Evolutionary conservation across 768 basidiomycete species (phyloP), one percentile per base, ranked within the genome.

Genomic region (Podaxis rugospora): DNA sequence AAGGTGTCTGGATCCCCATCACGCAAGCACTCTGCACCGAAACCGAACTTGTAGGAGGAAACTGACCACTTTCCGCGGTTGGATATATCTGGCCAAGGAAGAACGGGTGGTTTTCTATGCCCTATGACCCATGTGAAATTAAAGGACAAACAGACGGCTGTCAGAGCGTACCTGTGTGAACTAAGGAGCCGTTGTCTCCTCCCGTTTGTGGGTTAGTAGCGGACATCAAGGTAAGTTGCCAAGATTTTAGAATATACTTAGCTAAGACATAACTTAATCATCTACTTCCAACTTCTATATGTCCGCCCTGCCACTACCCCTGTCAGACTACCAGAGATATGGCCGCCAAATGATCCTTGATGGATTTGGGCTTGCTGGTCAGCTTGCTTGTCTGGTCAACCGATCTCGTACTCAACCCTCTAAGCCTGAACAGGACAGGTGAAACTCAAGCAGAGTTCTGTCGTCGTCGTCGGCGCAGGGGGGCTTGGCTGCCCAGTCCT

Each of bases 301-400:
- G 55, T 14, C 61, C 55, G 37, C 51, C 11, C 49, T 23, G n/a
- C 57, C 58, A 32, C 74, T 81, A 28, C 74, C 76, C 35, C 69
- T 87, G 42, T 76, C 81, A 55, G 95, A 98, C 66, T 98, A 96
- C 71, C 77, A 80, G 66, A 82, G 95, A 59, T 98, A 98, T 85
- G 95, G 96, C 47, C 80, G 97, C 57, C 96, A 99, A 70, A 96
- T 99, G 95, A 93, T 98, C 60, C 75, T 97, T 57, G 86, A 92
- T 60, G 89, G 87, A 16, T 89, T 97, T 69, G 95, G 95, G 7
- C 79, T 98, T 1, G 79, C 84, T 74, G 95, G 95, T 90, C 59
- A 51, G 75, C 35, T 49, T 21, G 11, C 18, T 37, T 23, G 47
- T 5, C 18, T n/a, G 4, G n/a, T 37, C 37, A 39, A 28, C 18